Evolutionary conservation across 2,329 filamentous ascomycete species (phyloP).

Genomic region (Aspergillus latus): DNA sequence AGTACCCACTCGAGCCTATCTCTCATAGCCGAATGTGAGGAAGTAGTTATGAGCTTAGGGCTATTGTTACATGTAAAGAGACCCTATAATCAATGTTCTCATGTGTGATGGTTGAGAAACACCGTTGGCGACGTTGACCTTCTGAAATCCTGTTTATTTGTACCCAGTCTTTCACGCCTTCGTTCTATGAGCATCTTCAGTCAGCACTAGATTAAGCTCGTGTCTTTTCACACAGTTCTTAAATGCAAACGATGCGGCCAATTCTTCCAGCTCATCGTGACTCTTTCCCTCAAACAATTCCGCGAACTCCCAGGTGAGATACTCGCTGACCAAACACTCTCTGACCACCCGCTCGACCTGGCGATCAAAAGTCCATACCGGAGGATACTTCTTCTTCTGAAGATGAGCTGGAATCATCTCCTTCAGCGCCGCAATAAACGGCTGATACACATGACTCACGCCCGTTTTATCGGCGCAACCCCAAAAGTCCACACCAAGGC

Average conservation of each 20-base stretch:
- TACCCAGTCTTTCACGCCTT: too few relatives aligned
- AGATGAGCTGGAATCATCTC: conserved; percentile 41
- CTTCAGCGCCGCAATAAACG: conserved; percentile 44
- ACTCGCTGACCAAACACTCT: too few relatives aligned
- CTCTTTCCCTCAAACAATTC: conserved; percentile 53
- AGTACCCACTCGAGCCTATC: too few relatives aligned
- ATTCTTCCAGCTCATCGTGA: conserved; percentile 52
- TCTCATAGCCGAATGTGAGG: too few relatives aligned
- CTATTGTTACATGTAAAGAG: too few relatives aligned
- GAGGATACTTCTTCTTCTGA: conserved; percentile 44
- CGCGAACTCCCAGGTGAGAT: conserved; percentile 46
- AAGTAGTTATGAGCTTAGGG: too few relatives aligned
- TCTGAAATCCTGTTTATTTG: too few relatives aligned
- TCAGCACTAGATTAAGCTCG: neutral
- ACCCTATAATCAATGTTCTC: too few relatives aligned
- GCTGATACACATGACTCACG: conserved; percentile 16
- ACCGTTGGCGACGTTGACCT: too few relatives aligned
- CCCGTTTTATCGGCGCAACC: conserved; percentile 33
- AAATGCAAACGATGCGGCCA: conserved; percentile 53
- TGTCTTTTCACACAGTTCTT: neutral
- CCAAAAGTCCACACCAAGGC: conserved; percentile 57
- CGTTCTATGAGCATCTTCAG: too few relatives aligned
- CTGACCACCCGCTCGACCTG: neutral
- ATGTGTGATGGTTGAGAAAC: too few relatives aligned
- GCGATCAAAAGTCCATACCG: conserved; percentile 48